phyloP scores from a whole-genome alignment of 2,329 filamentous ascomycete species.

The Pseudopithomyces maydicus region DNA sequence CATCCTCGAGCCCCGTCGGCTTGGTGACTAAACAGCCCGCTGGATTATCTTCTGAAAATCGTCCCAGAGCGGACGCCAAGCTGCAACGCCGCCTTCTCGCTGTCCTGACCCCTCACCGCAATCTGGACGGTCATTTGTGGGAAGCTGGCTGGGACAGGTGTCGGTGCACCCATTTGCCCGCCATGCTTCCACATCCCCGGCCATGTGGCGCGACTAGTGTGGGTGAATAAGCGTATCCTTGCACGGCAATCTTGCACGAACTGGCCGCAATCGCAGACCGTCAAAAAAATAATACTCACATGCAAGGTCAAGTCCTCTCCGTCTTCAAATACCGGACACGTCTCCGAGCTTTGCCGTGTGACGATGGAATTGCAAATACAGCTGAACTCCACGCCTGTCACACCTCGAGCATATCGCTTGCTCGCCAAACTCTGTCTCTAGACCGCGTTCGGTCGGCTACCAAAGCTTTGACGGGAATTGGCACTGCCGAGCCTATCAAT shows the following conservation, averaged over 20 bases:
- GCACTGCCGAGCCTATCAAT: neutral
- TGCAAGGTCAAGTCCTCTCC: no score
- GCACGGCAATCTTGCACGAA: neutral
- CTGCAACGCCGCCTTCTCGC: neutral
- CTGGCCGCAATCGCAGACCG: neutral
- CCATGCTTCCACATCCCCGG: neutral
- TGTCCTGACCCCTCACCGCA: neutral
- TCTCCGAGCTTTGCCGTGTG: neutral
- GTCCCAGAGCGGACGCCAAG: neutral
- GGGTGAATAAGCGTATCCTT: slow-evolving; percentile 8
- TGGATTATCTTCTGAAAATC: neutral
- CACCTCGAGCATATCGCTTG: neutral
- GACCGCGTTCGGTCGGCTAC: neutral
- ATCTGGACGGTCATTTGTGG: slow-evolving; percentile 1
- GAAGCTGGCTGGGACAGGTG: neutral
- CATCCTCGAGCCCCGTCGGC: neutral
- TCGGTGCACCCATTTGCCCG: neutral
- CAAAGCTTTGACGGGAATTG: neutral
- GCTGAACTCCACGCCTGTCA: neutral
- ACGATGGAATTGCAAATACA: neutral
- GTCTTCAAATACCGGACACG: neutral
- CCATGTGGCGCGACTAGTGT: neutral
- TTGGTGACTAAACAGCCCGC: slow-evolving; percentile 1
- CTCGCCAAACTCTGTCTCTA: slow-evolving; percentile 1
- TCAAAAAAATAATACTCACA: neutral